These are phyloP conservation scores for Apiotrichum sp. DNA, from an alignment of 1,284 basidiomycete species.

Conservation along the genomic window DNA sequence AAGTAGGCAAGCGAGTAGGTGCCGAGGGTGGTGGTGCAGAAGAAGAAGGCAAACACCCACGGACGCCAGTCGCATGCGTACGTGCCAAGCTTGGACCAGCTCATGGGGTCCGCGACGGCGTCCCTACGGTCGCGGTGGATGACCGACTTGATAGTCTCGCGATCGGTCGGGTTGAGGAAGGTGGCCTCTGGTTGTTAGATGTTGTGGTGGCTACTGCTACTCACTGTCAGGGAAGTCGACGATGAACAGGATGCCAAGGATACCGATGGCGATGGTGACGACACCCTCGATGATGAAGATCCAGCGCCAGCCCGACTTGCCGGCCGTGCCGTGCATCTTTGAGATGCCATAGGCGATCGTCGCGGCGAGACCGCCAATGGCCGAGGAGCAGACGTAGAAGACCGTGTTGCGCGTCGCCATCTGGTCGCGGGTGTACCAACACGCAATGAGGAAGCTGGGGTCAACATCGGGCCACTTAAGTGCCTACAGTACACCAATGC, in stretches of 20 bases:
- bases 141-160: slow-evolving; percentile 41
- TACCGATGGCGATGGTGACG: slow-evolving; percentile 38
- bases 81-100: slow-evolving; percentile 30
- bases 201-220: too few relatives aligned
- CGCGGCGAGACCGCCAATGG: slow-evolving; percentile 8
- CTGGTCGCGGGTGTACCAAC: slow-evolving; percentile 16
- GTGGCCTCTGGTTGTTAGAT: too few relatives aligned
- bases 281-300: slow-evolving; percentile 19
- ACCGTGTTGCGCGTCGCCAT: slow-evolving; percentile 15
- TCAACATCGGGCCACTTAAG: too few relatives aligned
- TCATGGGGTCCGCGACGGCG: slow-evolving; percentile 43
- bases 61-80: slow-evolving; percentile 47
- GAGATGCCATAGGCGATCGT: slow-evolving; percentile 9
- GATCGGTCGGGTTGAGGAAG: slow-evolving; percentile 48
- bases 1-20: slow-evolving; percentile 38
- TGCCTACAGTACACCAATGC: too few relatives aligned
- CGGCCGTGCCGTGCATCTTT: slow-evolving; percentile 3
- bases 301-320: slow-evolving; percentile 9
- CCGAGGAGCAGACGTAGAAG: slow-evolving; percentile 16
- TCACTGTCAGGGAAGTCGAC: too few relatives aligned
- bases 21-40: slow-evolving; percentile 27
- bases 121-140: slow-evolving; percentile 49
- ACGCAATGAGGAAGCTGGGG: slow-evolving; percentile 18
- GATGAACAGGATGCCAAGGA: too few relatives aligned
- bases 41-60: slow-evolving; percentile 48